Percentiles rank a stretch among this genome's conserved stretches.
Conservation (phyloP, 2,329 filamentous ascomycete genomes). For the Curvularia verruculosa region DNA sequence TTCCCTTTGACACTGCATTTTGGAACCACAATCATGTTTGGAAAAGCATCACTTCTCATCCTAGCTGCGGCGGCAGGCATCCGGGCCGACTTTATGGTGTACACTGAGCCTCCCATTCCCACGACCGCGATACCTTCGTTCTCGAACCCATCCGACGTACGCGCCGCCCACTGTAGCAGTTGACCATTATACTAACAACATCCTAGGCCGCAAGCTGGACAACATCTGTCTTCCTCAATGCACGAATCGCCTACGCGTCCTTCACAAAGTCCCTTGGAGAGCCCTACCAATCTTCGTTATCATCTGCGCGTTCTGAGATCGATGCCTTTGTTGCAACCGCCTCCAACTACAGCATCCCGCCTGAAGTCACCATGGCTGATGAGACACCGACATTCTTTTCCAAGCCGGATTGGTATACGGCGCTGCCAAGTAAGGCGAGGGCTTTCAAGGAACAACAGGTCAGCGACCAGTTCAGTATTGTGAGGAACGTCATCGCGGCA, state of each 20-base stretch:
- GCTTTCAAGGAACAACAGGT: slow-evolving; percentile 43
- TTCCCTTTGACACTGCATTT: slow-evolving; percentile 3
- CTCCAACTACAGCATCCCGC: slow-evolving; percentile 35
- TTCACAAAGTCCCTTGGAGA: slow-evolving; percentile 31
- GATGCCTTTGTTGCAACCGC: slow-evolving; percentile 30
- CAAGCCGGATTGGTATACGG: slow-evolving; percentile 38
- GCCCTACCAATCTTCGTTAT: slow-evolving; percentile 34
- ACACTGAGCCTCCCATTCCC: slow-evolving; percentile 40
- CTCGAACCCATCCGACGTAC: slow-evolving; percentile 30
- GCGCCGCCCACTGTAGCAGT: background rate
- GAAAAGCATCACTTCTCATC: slow-evolving; percentile 21
- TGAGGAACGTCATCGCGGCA: slow-evolving; percentile 29
- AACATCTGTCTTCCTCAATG: slow-evolving; percentile 36
- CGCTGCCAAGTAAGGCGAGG: slow-evolving; percentile 34
- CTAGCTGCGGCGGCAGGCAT: slow-evolving; percentile 24
- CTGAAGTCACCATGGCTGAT: slow-evolving; percentile 31
- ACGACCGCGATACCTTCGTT: slow-evolving; percentile 35
- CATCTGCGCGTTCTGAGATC: slow-evolving; percentile 37
- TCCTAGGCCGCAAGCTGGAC: slow-evolving; percentile 36
- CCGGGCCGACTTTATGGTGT: slow-evolving; percentile 41
- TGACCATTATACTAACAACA: slow-evolving; percentile 3
- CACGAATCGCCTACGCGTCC: slow-evolving; percentile 28
- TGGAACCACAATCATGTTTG: slow-evolving; percentile 17
- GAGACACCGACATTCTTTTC: slow-evolving; percentile 32
- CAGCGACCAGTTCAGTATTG: slow-evolving; percentile 38